Base-by-base conservation (phyloP, 805 yeast genomes). In the Hanseniaspora pseudoguilliermondii region DNA sequence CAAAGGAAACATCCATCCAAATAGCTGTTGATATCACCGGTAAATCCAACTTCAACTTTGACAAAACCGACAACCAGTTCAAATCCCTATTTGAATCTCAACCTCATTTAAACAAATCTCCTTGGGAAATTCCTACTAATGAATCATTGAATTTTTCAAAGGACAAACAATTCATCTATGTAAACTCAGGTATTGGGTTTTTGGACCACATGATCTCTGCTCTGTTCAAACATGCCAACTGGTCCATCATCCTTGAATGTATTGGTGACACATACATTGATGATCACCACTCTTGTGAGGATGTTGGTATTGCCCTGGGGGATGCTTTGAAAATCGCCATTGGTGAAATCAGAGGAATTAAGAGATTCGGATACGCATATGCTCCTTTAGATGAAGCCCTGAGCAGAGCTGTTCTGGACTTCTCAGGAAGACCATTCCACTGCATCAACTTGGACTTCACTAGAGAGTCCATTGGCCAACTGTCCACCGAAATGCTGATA, bases 161-260 rank as follows among this genome's bases (percentile, higher is more conserved):
- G 65, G 66, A 76, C 23, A 80, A 95, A 7, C 97, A 91, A 69
- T 73, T 77, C 10, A 89, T 93, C 58, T 74, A 81, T 35, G 81
- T 93, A 52, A 85, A 86, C 64, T 85, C 97, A 0, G 98, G 98
- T 54, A 79, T 93, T 55, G 98, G 97, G 0, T 93, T 93, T 66
- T 72, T 91, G 57, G 97, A 93, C 72, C 98, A 93, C 70, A 93
- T 93, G 98, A 74, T 93, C 49, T 96, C 91, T 64, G 98, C 98
- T 0, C 74, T 93, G 63, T 96, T 97, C 41, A 93, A 93, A 66
- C 98, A 93, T 70, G 75, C 95, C 0, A 97, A 97, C 18, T 93
- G 97, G 98, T 86, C 96, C 13, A 66, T 93, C 57, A 74, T 86
- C 36, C 78, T 93, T 20, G 95, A 85, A 66, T 91, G 97, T 70